Percentiles rank a stretch among this genome's conserved stretches.
phyloP scores from a whole-genome alignment of 2,329 filamentous ascomycete species.

The Phoma sp. region DNA sequence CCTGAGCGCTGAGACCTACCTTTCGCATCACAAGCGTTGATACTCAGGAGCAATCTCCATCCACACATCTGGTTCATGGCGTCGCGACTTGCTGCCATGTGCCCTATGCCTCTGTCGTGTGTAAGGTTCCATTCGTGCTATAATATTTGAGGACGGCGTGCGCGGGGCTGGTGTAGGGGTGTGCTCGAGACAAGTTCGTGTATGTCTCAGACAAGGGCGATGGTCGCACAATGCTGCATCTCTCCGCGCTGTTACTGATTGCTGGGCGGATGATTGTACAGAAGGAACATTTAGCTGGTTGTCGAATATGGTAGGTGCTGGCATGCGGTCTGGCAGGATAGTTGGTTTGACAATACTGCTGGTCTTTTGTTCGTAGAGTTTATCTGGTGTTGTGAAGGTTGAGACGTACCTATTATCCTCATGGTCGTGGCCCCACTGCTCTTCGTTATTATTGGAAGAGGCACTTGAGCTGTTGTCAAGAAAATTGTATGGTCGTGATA shows the following conservation, averaged over 20 bases:
- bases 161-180: not conserved
- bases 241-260: not conserved
- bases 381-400: not conserved
- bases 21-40: not conserved
- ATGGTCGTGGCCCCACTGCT: not conserved
- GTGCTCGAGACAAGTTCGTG: constrained; percentile 9
- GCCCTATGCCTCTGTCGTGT: not conserved
- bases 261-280: not conserved
- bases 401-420: constrained; percentile 1
- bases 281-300: not conserved
- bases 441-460: not conserved
- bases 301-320: not conserved
- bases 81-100: not conserved
- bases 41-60: constrained; percentile 8
- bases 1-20: not conserved
- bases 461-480: not conserved
- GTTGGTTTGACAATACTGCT: not conserved
- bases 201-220: constrained; percentile 11
- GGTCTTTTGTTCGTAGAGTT: not conserved
- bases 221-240: not conserved
- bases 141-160: not conserved
- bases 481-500: not conserved
- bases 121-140: not conserved
- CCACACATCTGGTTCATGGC: constrained; percentile 4
- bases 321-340: not conserved